These are phyloP conservation scores for Vararia minispora DNA, from an alignment of 768 basidiomycete genomes.

Conservation along the genomic window DNA sequence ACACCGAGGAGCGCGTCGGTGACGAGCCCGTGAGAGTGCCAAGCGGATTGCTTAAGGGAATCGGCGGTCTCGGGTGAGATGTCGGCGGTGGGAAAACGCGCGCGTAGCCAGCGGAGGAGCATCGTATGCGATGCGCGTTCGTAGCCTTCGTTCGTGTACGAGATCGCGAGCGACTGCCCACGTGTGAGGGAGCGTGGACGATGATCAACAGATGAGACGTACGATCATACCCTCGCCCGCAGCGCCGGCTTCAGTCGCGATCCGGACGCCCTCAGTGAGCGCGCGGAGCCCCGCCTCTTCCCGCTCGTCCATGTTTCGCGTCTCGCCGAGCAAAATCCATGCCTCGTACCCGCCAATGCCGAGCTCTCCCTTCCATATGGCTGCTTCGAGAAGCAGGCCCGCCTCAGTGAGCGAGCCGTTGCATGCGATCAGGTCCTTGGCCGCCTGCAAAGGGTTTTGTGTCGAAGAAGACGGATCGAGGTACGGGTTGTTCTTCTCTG, in stretches of 20 bases:
- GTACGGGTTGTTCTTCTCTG: slow-evolving; percentile 67
- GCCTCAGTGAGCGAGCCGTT: slow-evolving; percentile 87
- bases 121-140: slow-evolving; percentile 80
- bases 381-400: slow-evolving; percentile 80
- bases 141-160: slow-evolving; percentile 89
- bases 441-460: slow-evolving; percentile 49
- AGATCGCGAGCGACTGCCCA: slow-evolving; percentile 81
- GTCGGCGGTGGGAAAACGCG: slow-evolving; percentile 46
- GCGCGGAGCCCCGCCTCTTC: slow-evolving; percentile 79
- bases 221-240: slow-evolving; percentile 68
- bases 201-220: slow-evolving; percentile 18
- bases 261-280: slow-evolving; percentile 56
- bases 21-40: slow-evolving; percentile 74
- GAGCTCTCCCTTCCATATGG: slow-evolving; percentile 71
- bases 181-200: not conserved
- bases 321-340: slow-evolving; percentile 89
- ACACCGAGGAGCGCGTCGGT: slow-evolving; percentile 76
- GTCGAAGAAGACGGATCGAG: slow-evolving; percentile 38
- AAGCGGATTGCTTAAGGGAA: slow-evolving; percentile 47
- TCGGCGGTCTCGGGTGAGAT: slow-evolving; percentile 46
- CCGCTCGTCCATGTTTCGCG: slow-evolving; percentile 81
- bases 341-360: slow-evolving; percentile 80
- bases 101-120: slow-evolving; percentile 75
- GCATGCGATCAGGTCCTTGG: slow-evolving; percentile 63
- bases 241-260: slow-evolving; percentile 53